phyloP scores from a whole-genome alignment of 257 asterid genomes.

The Penstemon eatonii region DNA sequence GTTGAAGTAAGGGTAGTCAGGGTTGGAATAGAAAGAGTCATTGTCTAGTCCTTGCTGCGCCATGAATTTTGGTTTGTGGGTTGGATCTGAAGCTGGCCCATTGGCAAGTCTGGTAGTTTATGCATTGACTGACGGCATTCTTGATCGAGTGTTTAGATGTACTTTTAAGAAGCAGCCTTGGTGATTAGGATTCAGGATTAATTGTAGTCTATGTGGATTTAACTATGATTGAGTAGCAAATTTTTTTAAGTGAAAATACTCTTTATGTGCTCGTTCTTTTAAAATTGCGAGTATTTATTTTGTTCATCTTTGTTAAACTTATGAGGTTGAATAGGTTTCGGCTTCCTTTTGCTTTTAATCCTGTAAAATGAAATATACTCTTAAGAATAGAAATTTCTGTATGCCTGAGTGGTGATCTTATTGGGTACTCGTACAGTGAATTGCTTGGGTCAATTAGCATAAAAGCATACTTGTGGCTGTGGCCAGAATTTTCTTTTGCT shows the following conservation, averaged over 20 bases:
- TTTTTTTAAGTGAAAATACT: not conserved
- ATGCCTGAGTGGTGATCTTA: constrained; percentile 8
- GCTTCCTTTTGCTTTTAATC: not conserved
- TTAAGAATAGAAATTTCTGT: not conserved
- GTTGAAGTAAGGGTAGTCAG: not conserved
- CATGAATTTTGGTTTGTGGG: not conserved
- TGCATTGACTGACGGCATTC: not conserved
- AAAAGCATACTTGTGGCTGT: constrained; percentile 41
- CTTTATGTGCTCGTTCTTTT: not conserved
- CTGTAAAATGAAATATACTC: not conserved
- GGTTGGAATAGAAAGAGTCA: not conserved
- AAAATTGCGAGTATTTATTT: not conserved
- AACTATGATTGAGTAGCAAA: not conserved
- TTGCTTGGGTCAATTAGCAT: constrained; percentile 44
- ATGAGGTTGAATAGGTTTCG: not conserved
- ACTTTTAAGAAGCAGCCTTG: not conserved
- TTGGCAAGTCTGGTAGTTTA: not conserved
- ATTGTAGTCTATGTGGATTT: not conserved
- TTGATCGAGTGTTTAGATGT: constrained; percentile 6
- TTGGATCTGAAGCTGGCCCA: not conserved
- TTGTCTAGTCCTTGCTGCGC: not conserved
- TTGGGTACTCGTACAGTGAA: constrained; percentile 35
- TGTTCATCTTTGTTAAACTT: not conserved
- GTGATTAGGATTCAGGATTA: constrained; percentile 1
- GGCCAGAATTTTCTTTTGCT: constrained; percentile 37